These are phyloP conservation scores for Hypoxylon sp. DNA, from an alignment of 2,329 filamentous ascomycete genomes.

Conservation along the genomic window DNA sequence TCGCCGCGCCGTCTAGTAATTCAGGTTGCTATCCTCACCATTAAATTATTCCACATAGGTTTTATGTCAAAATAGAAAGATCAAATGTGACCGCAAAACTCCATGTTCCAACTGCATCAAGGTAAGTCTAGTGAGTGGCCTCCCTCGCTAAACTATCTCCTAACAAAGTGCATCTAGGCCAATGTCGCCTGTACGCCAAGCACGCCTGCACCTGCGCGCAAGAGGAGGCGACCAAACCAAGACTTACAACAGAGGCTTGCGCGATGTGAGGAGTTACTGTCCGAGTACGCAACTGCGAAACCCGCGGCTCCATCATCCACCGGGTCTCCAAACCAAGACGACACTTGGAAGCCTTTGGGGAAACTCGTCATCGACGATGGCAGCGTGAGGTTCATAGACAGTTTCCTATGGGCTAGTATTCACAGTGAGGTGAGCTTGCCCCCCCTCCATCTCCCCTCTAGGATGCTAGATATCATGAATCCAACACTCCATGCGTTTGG, in stretches of 20 bases:
- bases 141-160: constrained; percentile 4
- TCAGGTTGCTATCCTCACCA: constrained; percentile 24
- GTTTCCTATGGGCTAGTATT: constrained; percentile 67
- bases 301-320: constrained; percentile 45
- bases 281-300: constrained; percentile 66
- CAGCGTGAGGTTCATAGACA: constrained; percentile 71
- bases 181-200: constrained; percentile 73
- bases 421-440: constrained; percentile 67
- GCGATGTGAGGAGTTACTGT: constrained; percentile 71
- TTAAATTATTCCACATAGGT: constrained; percentile 63
- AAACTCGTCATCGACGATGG: constrained; percentile 71
- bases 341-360: constrained; percentile 63
- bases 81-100: constrained; percentile 72
- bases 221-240: constrained; percentile 72
- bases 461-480: background rate
- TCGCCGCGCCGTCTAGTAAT: constrained; percentile 16
- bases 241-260: constrained; percentile 73
- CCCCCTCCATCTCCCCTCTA: constrained; percentile 3
- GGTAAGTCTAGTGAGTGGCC: constrained; percentile 56
- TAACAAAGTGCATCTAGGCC: constrained; percentile 59
- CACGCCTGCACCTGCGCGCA: constrained; percentile 72
- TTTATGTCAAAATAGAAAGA: constrained; percentile 73
- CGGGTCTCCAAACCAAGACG: constrained; percentile 51
- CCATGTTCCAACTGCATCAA: constrained; percentile 74
- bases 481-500: background rate